Evolutionary conservation across 2,329 filamentous ascomycete species (phyloP), one percentile per base, ranked within the genome.

Genomic region (Grosmannia serpens): DNA sequence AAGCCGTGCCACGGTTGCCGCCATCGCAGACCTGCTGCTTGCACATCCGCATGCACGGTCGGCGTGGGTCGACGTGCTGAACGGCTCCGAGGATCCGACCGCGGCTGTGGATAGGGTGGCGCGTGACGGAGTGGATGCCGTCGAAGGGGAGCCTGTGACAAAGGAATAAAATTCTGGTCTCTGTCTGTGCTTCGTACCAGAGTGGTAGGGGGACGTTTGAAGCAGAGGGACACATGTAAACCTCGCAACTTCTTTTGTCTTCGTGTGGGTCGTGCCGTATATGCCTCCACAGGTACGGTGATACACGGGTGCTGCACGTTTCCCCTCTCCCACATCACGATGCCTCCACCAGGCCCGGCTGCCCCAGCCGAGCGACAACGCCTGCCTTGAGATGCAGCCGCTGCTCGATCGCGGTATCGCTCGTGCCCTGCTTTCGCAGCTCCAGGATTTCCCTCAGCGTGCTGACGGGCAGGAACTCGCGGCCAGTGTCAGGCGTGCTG

Each of bases 1-100:
- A 53, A 79, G 78, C 59, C 75, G 85, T 8, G 81, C 77, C 57
- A 77, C 80, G 64, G 84, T 88, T 11, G 86, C 85, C 8, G 70
- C 74, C 58, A 75, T 83, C 3, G 77, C 81, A 1, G 80, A 79
- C 11, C 71, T 77, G 62, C 71, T 85, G 61, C 72, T 88, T 55
- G 80, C 77, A 1, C 69, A 69, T 0, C 74, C 75, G 1, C 72
- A 72, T 7, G 38, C 57, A 4, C 74, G 72, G 70, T 81, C 71
- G 56, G 68, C 67, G 15, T 84, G 81, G 79, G 62, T 83, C 33
- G 82, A 84, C 65, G 69, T 83, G 65, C 63, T 81, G 5, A 75
- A 80, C 61, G 81, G 82, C 0, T 71, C 77, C 0, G 78, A 81
- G 61, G 74, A 77, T 2, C 66, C 77, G 0, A 70, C 70, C 9